Evolutionary conservation across 805 yeast species (phyloP).

Genomic region (Metschnikowia peoriensis): DNA sequence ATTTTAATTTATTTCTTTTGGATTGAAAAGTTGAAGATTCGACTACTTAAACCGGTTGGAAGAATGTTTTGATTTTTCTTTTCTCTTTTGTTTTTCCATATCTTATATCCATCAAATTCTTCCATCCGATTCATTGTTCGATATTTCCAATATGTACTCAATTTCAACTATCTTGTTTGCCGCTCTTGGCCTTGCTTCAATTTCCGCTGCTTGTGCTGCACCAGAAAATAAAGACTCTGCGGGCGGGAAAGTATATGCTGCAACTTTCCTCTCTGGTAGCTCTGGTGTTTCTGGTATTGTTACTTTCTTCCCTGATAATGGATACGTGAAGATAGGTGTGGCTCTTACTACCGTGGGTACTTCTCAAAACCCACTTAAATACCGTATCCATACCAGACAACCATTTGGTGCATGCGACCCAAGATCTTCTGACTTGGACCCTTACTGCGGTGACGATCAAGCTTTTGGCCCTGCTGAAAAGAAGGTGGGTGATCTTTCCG

Average conservation of each 20-base stretch:
- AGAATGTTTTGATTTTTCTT: no score
- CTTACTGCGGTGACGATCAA: constrained; percentile 1
- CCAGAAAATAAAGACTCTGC: constrained; percentile 2
- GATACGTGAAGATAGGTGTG: no score
- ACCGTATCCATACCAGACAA: background rate
- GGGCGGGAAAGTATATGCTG: background rate
- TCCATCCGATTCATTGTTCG: background rate
- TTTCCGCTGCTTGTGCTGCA: constrained; percentile 3
- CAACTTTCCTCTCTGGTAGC: background rate
- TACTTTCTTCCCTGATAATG: background rate
- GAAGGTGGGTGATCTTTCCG: constrained; percentile 7
- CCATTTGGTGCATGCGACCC: background rate
- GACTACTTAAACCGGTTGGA: no score
- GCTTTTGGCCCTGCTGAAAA: constrained; percentile 1
- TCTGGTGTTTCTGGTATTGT: background rate
- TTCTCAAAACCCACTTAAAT: background rate
- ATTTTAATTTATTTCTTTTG: no score
- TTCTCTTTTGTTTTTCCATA: background rate
- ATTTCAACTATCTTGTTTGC: background rate
- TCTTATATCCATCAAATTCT: background rate
- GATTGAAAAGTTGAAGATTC: no score
- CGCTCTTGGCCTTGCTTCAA: background rate
- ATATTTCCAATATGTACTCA: background rate
- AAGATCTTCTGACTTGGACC: background rate
- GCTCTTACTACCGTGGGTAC: no score